A percentile compares a stretch with the other conserved stretches of the same genome.
phyloP scores from a whole-genome alignment of 768 basidiomycete species.

The Tricholoma matsutake region DNA sequence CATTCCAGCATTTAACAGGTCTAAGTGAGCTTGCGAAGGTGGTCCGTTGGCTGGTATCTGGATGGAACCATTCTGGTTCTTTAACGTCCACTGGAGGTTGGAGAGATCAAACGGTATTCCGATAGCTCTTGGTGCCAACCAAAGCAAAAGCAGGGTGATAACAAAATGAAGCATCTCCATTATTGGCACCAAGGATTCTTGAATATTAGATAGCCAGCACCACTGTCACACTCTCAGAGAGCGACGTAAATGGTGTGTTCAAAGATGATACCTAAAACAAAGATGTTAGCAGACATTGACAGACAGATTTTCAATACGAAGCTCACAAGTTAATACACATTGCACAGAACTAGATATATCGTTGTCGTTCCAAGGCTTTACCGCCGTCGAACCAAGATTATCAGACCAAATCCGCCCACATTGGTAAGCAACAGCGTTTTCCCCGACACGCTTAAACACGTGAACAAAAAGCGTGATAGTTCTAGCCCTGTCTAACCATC shows the following conservation, averaged over 20 bases:
- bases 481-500: no score
- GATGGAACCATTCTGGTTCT: slow-evolving; percentile 52
- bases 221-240: background rate
- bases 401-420: no score
- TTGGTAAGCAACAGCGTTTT: no score
- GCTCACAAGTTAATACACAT: no score
- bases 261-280: no score
- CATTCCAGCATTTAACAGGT: slow-evolving; percentile 48
- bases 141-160: background rate
- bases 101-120: slow-evolving; percentile 37
- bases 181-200: background rate
- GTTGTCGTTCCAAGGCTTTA: background rate
- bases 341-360: background rate
- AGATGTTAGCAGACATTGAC: no score
- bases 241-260: background rate
- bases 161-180: background rate
- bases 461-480: no score
- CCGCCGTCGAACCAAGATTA: no score
- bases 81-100: slow-evolving; percentile 50
- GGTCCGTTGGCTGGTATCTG: slow-evolving; percentile 48
- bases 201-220: background rate
- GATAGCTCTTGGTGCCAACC: background rate
- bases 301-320: no score
- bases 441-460: no score
- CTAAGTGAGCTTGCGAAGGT: slow-evolving; percentile 53